These are phyloP conservation scores for Termitomyces sp. DNA, from an alignment of 768 basidiomycete species.

Conservation along the genomic window DNA sequence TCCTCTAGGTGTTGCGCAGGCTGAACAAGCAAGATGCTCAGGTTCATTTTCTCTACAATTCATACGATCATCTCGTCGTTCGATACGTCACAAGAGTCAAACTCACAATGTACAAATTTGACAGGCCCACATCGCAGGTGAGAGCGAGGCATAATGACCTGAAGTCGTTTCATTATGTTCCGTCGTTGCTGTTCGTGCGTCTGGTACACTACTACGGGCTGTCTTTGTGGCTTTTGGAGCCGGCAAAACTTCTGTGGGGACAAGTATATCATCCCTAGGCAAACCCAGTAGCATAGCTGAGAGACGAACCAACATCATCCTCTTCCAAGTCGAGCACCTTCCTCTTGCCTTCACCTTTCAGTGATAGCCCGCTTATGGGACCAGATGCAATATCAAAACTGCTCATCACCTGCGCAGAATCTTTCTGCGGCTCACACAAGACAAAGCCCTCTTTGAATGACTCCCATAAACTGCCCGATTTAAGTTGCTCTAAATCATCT, in stretches of 20 bases:
- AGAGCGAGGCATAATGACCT: neutral
- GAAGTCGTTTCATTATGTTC: neutral
- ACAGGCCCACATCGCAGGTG: constrained; percentile 42
- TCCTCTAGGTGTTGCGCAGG: constrained; percentile 50
- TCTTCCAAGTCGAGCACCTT: constrained; percentile 4
- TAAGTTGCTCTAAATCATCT: constrained; percentile 37
- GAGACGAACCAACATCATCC: constrained; percentile 5
- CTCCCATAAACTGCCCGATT: constrained; percentile 30
- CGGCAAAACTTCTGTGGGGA: constrained; percentile 1
- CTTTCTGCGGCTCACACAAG: constrained; percentile 18
- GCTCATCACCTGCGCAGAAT: constrained; percentile 9
- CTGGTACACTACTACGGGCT: neutral
- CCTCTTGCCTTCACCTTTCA: constrained; percentile 7
- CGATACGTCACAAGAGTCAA: neutral
- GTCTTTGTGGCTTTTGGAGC: constrained; percentile 4
- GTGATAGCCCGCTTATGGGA: neutral
- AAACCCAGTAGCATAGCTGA: neutral
- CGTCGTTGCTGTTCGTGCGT: neutral
- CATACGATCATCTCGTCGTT: neutral
- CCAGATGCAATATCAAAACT: constrained; percentile 3
- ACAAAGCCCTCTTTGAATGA: constrained; percentile 49
- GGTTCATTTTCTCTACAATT: constrained; percentile 41
- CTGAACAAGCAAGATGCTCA: constrained; percentile 54
- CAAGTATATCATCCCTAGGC: neutral
- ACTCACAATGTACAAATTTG: constrained; percentile 61